Evolutionary conservation across 1,284 basidiomycete species (phyloP), one percentile per base, ranked within the genome.

Genomic region (Rhodotorula mucilaginosa): DNA sequence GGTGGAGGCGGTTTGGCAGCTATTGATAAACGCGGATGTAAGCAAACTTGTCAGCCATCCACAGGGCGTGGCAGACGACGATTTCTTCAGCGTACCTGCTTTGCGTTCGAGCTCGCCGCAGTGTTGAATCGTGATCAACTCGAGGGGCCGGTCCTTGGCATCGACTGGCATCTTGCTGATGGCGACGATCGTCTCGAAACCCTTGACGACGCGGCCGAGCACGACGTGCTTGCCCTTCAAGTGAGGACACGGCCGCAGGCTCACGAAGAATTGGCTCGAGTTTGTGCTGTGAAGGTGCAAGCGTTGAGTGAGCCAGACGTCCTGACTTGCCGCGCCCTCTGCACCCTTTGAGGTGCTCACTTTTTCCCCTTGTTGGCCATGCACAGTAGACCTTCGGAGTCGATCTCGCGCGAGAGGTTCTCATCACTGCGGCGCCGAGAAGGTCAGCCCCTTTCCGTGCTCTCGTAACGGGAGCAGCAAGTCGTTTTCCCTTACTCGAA

Each of bases 261-360:
- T 92, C 75, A 93, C 85, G 80, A 93, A 93, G 80, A 91, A 93
- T 76, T 93, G 91, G 5, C 88, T 90, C 56, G 88, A 87, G 76
- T 92, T 92, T 49, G 90, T 91, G 79, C 62, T 67, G 59, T 10
- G n/a, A 3, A 18, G 6, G 34, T 34, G 34, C 34, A 34, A 34
- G 34, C 34, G 34, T 34, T 7, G 8, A 34, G 34, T 34, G 34
- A 34, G 34, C 34, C 5, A 34, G 34, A 34, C 34, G 34, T 34
- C 34, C 34, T 34, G 34, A 34, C 34, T 6, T 34, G 34, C 34
- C 34, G 34, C 34, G 34, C 34, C 5, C 34, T 34, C 34, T 34
- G 34, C 34, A 34, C 5, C 34, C 8, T 34, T 34, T 34, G 5
- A 7, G 34, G 34, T 7, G 34, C 34, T 44, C 26, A 70, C 69